Evolutionary conservation across 306 rosid species (phyloP).

Genomic region (Cicer chorassanicum): DNA sequence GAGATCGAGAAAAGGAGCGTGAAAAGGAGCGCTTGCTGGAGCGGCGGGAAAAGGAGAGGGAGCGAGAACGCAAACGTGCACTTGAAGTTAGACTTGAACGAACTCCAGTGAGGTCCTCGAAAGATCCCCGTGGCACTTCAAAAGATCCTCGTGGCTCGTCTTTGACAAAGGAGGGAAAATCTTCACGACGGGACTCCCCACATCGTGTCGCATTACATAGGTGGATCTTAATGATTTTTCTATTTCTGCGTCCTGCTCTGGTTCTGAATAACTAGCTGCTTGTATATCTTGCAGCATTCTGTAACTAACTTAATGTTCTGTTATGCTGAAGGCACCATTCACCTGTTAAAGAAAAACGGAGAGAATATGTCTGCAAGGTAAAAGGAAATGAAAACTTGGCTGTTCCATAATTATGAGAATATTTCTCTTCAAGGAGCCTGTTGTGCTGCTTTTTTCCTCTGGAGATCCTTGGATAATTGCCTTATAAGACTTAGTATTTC

Average conservation of each 20-base stretch:
- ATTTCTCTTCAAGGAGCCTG: conserved; percentile 50
- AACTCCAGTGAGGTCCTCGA: conserved; percentile 63
- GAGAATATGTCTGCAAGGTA: conserved; percentile 99
- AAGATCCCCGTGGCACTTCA: conserved; percentile 75
- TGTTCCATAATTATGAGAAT: conserved; percentile 63
- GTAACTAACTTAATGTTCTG: conserved; percentile 91
- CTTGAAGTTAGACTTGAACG: conserved; percentile 57
- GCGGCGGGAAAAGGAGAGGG: conserved; percentile 86
- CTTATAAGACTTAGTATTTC: conserved; percentile 39
- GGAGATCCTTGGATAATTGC: conserved; percentile 51
- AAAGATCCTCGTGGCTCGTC: conserved; percentile 82
- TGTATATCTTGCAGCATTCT: conserved; percentile 73
- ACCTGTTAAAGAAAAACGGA: conserved; percentile 98
- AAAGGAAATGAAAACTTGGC: conserved; percentile 63
- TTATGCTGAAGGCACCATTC: conserved; percentile 99
- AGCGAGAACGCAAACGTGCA: conserved; percentile 86
- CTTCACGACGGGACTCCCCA: conserved; percentile 80
- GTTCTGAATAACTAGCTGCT: conserved; percentile 82
- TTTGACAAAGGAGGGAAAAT: conserved; percentile 82
- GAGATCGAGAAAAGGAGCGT: conserved; percentile 77
- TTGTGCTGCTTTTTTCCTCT: conserved; percentile 52
- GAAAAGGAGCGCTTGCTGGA: conserved; percentile 79
- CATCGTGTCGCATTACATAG: conserved; percentile 80
- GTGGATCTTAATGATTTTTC: conserved; percentile 91
- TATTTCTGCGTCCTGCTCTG: conserved; percentile 72